Evolutionary conservation across 2,329 filamentous ascomycete genomes (phyloP).

Genomic region (Paracoccidioides lutzii): DNA sequence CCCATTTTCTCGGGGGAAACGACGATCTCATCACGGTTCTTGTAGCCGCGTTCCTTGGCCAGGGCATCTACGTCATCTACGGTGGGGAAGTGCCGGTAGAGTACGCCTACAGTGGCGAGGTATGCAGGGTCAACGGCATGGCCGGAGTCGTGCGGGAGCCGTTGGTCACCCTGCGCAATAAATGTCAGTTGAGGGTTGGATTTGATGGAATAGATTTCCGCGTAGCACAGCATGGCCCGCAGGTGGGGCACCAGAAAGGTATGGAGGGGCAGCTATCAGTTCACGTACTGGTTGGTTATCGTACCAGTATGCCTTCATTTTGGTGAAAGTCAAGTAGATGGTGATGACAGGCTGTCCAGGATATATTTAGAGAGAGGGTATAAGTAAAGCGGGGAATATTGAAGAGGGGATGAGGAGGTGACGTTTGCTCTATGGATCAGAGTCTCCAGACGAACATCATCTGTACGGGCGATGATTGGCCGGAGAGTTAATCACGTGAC

Average conservation of each 20-base stretch:
- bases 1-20: constrained; percentile 81
- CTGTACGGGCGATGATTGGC: background rate
- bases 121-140: constrained; percentile 51
- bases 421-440: background rate
- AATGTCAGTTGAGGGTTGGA: constrained; percentile 2
- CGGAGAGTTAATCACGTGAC: background rate
- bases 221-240: background rate
- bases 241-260: no score
- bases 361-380: background rate
- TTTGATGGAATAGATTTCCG: background rate
- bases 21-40: constrained; percentile 86
- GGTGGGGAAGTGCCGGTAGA: constrained; percentile 57
- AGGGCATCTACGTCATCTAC: constrained; percentile 59
- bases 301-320: constrained; percentile 60
- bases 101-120: constrained; percentile 63
- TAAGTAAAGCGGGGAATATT: background rate
- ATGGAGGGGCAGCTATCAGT: background rate
- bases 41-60: constrained; percentile 66
- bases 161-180: constrained; percentile 68
- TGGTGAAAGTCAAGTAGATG: constrained; percentile 12
- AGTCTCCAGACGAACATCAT: background rate
- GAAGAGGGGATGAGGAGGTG: background rate
- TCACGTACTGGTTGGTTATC: constrained; percentile 49
- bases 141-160: constrained; percentile 77
- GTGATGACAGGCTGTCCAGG: background rate